Evolutionary conservation across 805 yeast genomes (phyloP), one percentile per base, ranked within the genome.

Genomic region (Starmerella asiatica): DNA sequence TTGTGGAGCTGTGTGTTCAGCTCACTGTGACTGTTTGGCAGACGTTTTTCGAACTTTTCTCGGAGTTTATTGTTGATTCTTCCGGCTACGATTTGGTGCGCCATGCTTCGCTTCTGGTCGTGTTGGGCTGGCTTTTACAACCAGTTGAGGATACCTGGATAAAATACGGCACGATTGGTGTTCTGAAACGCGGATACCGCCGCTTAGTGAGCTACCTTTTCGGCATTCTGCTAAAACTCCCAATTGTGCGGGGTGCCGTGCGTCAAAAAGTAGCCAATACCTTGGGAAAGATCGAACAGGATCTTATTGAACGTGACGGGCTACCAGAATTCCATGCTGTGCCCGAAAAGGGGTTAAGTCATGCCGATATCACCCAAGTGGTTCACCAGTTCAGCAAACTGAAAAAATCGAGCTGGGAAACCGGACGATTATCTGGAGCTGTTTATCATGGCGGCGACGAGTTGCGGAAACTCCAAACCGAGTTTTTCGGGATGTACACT

Each of bases 381-480:
- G 60, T 91, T 42, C 70, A 73, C 27, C 57, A 60, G 23, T 45
- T 52, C 36, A 34, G 50, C 15, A 36, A 30, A 11, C 49, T 85
- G 48, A 69, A 75, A 40, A 83, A 80, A 48, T 65, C 83, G 1
- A 78, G 76, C 40, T 88, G 96, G 95, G 70, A 76, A 55, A 65
- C 68, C 31, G 98, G 98, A 4, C 69, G 75, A 49, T 79, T 88
- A 3, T 80, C 93, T 15, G 98, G 98, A 5, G 97, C 96, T 0
- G 96, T 88, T 9, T 88, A 88, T 54, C 97, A 91, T 53, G 96
- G 97, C 23, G 96, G 96, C 12, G 64, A 68, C n/a, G 82, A 80
- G 24, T 60, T 88, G 39, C 66, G 80, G 29, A 63, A 69, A 29
- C 63, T 91, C 28, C 97, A 91, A 60, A 63, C 91, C 7, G 60